Percentiles rank a stretch among this genome's conserved stretches.
These are phyloP conservation scores for Gossypium mustelinum DNA, from an alignment of 345 rosid genomes.

Conservation along the genomic window DNA sequence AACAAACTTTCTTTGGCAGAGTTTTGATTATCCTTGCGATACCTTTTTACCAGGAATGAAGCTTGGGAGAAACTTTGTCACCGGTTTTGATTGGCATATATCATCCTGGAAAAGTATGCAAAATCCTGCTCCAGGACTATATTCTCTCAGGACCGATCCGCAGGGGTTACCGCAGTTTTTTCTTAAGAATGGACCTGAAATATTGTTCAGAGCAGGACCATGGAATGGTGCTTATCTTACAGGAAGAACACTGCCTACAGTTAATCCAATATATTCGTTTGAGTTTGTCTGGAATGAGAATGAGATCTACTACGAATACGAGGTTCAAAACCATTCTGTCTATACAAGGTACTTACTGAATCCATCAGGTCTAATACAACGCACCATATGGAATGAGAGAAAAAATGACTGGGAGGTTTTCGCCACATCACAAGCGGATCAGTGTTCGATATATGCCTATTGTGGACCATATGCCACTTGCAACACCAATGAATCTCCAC, in stretches of 20 bases:
- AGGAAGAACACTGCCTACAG: conserved; percentile 52
- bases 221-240: conserved; percentile 71
- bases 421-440: not conserved
- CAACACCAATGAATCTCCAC: no score
- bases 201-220: conserved; percentile 49
- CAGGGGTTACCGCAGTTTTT: conserved; percentile 23
- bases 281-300: conserved; percentile 30
- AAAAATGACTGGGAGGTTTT: not conserved
- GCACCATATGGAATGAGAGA: conserved; percentile 53
- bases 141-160: not conserved
- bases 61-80: no score
- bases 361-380: conserved; percentile 22
- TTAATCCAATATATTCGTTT: conserved; percentile 28
- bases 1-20: no score
- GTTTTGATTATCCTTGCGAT: no score
- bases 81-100: no score
- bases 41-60: no score
- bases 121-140: conserved; percentile 23
- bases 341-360: conserved; percentile 46
- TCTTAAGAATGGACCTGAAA: conserved; percentile 15
- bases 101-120: not conserved
- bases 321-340: conserved; percentile 16
- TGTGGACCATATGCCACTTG: no score
- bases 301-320: conserved; percentile 45
- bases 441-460: not conserved